phyloP scores from a whole-genome alignment of 2,329 filamentous ascomycete species.

The Pseudogymnoascus sp. region DNA sequence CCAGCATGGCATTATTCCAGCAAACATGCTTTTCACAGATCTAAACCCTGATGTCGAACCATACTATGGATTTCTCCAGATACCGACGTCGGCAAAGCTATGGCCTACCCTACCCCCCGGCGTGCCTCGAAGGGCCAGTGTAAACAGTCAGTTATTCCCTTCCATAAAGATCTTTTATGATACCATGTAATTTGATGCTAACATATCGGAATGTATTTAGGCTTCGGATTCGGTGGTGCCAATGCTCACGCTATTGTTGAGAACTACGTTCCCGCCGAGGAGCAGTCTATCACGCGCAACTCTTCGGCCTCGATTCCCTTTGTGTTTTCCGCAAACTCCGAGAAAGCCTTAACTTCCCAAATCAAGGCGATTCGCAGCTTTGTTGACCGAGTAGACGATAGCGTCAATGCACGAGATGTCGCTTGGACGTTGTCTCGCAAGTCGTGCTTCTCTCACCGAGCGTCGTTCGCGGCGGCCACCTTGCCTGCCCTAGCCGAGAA shows the following conservation, averaged over 20 bases:
- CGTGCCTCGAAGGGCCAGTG: constrained; percentile 19
- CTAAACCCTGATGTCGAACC: constrained; percentile 29
- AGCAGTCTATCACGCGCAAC: constrained; percentile 32
- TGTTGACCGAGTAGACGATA: not conserved
- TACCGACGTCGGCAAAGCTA: not conserved
- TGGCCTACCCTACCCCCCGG: constrained; percentile 18
- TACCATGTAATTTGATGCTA: not conserved
- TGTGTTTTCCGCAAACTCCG: constrained; percentile 17
- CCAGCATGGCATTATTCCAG: constrained; percentile 25
- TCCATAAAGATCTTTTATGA: not conserved
- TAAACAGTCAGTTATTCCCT: constrained; percentile 13
- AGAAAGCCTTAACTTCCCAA: constrained; percentile 10
- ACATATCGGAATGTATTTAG: not conserved
- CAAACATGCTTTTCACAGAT: constrained; percentile 27
- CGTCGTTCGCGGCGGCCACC: constrained; percentile 9
- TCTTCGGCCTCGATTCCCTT: constrained; percentile 10
- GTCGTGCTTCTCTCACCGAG: not conserved
- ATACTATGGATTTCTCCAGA: constrained; percentile 5
- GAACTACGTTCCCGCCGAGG: constrained; percentile 32
- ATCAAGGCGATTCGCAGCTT: not conserved
- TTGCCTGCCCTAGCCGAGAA: constrained; percentile 10
- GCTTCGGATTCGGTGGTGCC: constrained; percentile 38
- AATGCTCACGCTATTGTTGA: constrained; percentile 36
- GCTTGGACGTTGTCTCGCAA: not conserved
- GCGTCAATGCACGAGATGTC: not conserved